Evolutionary conservation across 257 asterid species (phyloP), one percentile per base, ranked within the genome.

Genomic region (Penstemon davidsonii): DNA sequence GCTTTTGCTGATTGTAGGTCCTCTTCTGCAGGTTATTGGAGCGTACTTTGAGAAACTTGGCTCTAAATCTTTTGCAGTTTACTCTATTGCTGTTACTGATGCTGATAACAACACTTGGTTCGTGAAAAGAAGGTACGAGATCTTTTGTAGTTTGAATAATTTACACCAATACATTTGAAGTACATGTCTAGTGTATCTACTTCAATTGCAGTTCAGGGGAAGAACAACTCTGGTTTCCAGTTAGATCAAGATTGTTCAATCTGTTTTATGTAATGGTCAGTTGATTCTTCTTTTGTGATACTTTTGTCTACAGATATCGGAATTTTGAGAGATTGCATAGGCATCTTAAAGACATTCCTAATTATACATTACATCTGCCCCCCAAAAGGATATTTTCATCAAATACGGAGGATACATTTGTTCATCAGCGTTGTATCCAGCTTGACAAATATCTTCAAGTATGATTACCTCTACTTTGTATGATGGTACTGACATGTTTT

Each of bases 301-400:
- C 68, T 63, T 51, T 25, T 83, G 58, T 73, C 40, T 51, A 55
- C 89, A 92, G 98, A 83, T 92, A 89, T 74, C 79, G 98, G 19
- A 92, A 89, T 74, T 92, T 92, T 76, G 96, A 92, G 88, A 86
- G 92, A 80, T 80, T 92, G 83, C 98, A 92, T 58, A 79, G 88
- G 74, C 86, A 84, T 62, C 98, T 92, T 47, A 92, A 86, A 81
- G 98, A 92, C 76, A 92, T 92, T 66, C 98, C 96, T 58, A 92
- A 92, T 75, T 92, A 87, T 73, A 85, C 92, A 5, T 80, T 92
- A 72, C 92, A 92, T 76, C 76, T 92, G 82, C 98, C 98, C 76
- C 98, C 98, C 68, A 92, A 92, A 76, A 83, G 95, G 86, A 92
- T 92, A 77, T 92, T 92, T 79, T 89, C 98, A 33, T 92, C 98